Percentiles rank a stretch among this genome's conserved stretches.
These are phyloP conservation scores for Venturiaceae sp. DNA, from an alignment of 2,329 filamentous ascomycete genomes.

Conservation along the genomic window DNA sequence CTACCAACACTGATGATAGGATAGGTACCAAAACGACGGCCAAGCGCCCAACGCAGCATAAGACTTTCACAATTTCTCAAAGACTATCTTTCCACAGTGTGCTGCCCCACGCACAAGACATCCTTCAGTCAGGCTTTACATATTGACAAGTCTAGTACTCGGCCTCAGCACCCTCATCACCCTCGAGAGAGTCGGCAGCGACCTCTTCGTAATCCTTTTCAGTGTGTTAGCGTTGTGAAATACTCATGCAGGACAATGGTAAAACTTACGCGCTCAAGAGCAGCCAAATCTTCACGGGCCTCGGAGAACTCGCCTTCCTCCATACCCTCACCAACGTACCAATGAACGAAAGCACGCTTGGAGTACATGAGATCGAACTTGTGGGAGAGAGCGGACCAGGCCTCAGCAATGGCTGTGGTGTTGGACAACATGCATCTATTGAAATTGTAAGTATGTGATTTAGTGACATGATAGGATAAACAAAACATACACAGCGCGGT, in stretches of 20 bases:
- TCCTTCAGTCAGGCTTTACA: too few species aligned
- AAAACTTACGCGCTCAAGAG: constrained; percentile 60
- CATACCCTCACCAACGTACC: constrained; percentile 99
- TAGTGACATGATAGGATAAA: neutral
- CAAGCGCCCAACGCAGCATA: neutral
- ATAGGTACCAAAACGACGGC: neutral
- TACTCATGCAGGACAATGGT: neutral
- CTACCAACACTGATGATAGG: constrained; percentile 2
- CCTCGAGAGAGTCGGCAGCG: constrained; percentile 84
- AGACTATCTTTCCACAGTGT: neutral
- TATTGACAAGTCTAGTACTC: constrained; percentile 63
- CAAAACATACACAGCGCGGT: constrained; percentile 82
- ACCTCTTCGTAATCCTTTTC: constrained; percentile 89
- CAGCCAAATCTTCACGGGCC: constrained; percentile 95
- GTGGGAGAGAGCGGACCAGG: constrained; percentile 89
- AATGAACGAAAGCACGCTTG: constrained; percentile 99
- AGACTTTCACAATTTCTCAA: constrained; percentile 2
- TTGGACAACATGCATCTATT: constrained; percentile 92
- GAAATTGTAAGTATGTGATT: constrained; percentile 2
- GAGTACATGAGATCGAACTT: constrained; percentile 99
- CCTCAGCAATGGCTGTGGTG: constrained; percentile 97
- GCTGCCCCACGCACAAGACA: too few species aligned
- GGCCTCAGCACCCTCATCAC: constrained; percentile 73
- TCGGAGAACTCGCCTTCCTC: constrained; percentile 99
- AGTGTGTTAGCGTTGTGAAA: neutral